These are phyloP conservation scores for Plectosphaerella cucumerina DNA, from an alignment of 2,329 filamentous ascomycete species.

Conservation along the genomic window DNA sequence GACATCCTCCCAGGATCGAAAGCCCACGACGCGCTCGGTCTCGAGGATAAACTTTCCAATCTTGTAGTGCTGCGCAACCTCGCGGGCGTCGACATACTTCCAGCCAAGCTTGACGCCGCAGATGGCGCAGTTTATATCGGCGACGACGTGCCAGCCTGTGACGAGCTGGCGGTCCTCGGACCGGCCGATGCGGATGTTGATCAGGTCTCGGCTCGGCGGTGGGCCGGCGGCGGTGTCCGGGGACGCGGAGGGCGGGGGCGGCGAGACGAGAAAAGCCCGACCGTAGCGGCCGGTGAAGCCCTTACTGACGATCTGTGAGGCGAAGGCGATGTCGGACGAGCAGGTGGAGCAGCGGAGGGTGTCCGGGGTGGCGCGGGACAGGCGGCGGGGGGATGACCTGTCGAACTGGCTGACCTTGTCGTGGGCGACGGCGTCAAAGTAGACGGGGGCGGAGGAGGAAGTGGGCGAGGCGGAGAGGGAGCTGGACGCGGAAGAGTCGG, in stretches of 20 bases:
- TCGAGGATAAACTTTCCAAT: conserved; percentile 66
- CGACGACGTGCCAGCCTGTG: conserved; percentile 60
- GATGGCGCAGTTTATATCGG: conserved; percentile 55
- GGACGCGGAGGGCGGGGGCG: conserved; percentile 9
- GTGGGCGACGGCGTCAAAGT: conserved; percentile 9
- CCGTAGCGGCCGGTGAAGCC: conserved; percentile 64
- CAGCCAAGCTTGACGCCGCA: conserved; percentile 58
- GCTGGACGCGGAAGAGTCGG: conserved; percentile 25
- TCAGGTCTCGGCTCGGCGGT: conserved; percentile 26
- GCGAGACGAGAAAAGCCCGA: conserved; percentile 54
- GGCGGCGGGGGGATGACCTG: conserved; percentile 15
- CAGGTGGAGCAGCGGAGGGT: conserved; percentile 57
- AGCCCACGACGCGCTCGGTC: conserved; percentile 50
- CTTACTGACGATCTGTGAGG: conserved; percentile 59
- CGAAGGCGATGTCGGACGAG: conserved; percentile 56
- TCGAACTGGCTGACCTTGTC: not conserved
- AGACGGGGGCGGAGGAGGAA: conserved; percentile 13
- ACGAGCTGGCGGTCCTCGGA: conserved; percentile 54
- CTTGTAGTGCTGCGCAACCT: conserved; percentile 60
- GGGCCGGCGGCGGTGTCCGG: not conserved
- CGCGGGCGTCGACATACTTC: conserved; percentile 64
- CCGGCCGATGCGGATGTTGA: conserved; percentile 53
- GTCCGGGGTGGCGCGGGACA: conserved; percentile 44
- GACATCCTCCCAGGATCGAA: conserved; percentile 50
- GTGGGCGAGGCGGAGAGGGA: conserved; percentile 15